phyloP scores from a whole-genome alignment of 768 basidiomycete genomes.

The Russula lepida region DNA sequence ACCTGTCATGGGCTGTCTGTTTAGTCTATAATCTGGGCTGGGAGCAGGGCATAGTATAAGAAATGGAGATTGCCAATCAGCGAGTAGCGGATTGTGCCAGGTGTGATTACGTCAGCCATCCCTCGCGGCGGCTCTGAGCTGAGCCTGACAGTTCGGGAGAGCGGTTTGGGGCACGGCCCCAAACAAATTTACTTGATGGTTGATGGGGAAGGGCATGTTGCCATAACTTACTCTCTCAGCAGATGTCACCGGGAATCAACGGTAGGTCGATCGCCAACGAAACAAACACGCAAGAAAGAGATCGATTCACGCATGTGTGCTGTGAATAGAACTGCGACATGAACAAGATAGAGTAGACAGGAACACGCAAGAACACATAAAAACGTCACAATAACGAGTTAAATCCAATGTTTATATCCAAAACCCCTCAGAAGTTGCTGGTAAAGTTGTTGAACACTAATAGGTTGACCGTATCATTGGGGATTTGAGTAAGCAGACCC shows the following conservation, averaged over 20 bases:
- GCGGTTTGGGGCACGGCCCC: no score
- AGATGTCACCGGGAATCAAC: not conserved
- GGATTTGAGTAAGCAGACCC: slow-evolving; percentile 40
- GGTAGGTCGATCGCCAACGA: not conserved
- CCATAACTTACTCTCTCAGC: not conserved
- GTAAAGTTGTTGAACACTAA: slow-evolving; percentile 42
- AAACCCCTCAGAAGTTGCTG: not conserved
- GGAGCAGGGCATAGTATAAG: no score
- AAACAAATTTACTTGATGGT: no score
- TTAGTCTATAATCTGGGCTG: no score
- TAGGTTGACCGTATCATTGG: slow-evolving; percentile 52
- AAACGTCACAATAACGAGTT: not conserved
- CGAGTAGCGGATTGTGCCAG: no score
- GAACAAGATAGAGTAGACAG: not conserved
- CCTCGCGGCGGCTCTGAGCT: no score
- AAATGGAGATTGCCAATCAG: no score
- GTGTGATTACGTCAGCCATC: no score
- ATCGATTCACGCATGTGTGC: not conserved
- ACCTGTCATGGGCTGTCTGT: no score
- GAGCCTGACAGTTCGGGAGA: no score
- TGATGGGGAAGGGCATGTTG: not conserved
- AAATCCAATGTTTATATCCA: not conserved
- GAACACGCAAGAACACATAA: not conserved
- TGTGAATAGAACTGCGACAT: not conserved
- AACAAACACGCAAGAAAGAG: not conserved